Evolutionary conservation across 176 grass and related monocot species (phyloP).

Genomic region (Oryza brachyantha): DNA sequence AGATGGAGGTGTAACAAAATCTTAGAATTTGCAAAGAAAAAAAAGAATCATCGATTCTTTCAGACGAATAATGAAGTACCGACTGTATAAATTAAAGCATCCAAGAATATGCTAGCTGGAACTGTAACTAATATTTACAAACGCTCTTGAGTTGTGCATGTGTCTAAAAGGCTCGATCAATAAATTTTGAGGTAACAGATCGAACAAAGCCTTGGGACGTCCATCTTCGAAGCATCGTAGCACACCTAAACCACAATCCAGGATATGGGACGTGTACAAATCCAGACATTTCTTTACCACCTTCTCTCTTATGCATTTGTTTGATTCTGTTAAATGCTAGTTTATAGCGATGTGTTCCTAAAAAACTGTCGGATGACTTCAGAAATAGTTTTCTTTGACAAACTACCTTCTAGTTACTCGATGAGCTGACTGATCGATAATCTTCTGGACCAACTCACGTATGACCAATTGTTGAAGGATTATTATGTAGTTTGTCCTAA

Average conservation of each 20-base stretch:
- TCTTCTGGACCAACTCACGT: background rate
- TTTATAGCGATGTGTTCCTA: background rate
- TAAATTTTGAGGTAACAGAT: conserved; percentile 3
- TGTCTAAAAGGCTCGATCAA: background rate
- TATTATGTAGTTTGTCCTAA: background rate
- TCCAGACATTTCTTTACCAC: background rate
- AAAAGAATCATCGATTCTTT: background rate
- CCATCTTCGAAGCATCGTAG: background rate
- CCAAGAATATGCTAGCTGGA: background rate
- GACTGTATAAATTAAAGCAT: background rate
- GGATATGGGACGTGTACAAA: background rate
- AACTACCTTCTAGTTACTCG: background rate
- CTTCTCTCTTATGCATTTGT: conserved; percentile 6
- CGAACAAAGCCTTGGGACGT: background rate
- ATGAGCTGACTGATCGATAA: too few relatives aligned
- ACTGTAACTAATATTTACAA: background rate
- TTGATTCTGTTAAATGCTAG: background rate
- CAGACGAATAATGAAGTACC: background rate
- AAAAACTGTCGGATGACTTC: background rate
- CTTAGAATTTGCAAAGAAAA: background rate
- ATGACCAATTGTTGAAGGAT: background rate
- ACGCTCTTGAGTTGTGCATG: background rate
- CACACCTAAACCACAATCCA: conserved; percentile 6
- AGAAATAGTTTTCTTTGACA: background rate
- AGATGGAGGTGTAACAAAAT: too few relatives aligned